Evolutionary conservation across 176 grass and related monocot genomes (phyloP).

Genomic region (Chloris gayana): DNA sequence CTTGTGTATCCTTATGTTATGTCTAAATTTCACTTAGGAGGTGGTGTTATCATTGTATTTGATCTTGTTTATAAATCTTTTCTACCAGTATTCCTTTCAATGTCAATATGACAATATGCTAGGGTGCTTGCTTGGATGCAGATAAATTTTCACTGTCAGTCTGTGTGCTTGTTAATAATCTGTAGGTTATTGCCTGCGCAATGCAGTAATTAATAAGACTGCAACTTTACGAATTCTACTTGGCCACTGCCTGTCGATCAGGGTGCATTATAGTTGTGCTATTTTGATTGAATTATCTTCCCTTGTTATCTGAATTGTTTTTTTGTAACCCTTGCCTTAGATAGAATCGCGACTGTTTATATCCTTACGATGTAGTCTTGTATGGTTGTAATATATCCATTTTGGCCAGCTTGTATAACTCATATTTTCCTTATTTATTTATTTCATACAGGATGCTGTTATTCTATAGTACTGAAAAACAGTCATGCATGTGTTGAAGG

Average conservation of each 20-base stretch:
- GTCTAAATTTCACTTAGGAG: not conserved
- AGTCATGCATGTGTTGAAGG: constrained; percentile 90
- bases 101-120: not conserved
- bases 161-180: not conserved
- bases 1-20: constrained; percentile 16
- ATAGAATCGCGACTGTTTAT: not conserved
- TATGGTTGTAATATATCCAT: not conserved
- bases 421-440: constrained; percentile 13
- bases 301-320: not conserved
- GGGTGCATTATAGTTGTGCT: not conserved
- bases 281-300: not conserved
- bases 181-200: constrained; percentile 15
- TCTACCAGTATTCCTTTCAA: not conserved
- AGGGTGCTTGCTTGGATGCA: not conserved
- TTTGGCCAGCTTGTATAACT: not conserved
- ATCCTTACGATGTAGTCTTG: not conserved
- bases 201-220: not conserved
- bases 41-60: not conserved
- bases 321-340: not conserved
- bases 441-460: constrained; percentile 75
- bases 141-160: not conserved
- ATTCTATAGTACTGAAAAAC: constrained; percentile 74
- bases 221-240: not conserved
- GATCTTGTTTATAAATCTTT: not conserved
- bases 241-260: not conserved